Base-by-base conservation (phyloP, 129 eudicot genomes). In the Artemisia annua region DNA sequence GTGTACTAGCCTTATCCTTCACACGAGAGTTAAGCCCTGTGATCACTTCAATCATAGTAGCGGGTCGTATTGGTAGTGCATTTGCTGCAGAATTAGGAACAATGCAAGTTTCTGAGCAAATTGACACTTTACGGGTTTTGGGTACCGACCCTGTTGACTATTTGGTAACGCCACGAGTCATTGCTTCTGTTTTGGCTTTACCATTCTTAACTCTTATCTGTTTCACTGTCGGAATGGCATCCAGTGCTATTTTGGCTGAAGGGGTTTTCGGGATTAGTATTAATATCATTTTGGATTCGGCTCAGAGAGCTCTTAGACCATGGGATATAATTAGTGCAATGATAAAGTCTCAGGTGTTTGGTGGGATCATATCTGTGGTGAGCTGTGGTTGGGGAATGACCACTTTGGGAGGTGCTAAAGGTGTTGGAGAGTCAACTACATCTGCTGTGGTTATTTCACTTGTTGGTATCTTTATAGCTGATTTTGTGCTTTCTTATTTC, bases 101-200 rank as follows among this genome's bases (percentile, higher is more conserved):
- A 20, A 94, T 94, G 98, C 98, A 94, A 71, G 96, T 94, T 2
- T 94, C 97, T 1, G 97, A 94, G 78, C 99, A 94, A 71, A 90
- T 85, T 0, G 99, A 94, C 74, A 90, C 99, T 0, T 76, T 94
- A n/a, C 78, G 97, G 46, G 97, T 94, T 61, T 88, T 94, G 51
- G 96, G 96, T 39, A 53, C 97, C 7, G 77, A 90, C 72, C 97
- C 97, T 17, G 97, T 94, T 24, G 97, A 94, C 78, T 94, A 90
- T 75, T 80, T 94, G 52, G 86, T 90, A 44, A 90, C 93, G 2
- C 99, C 99, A 55, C 78, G 97, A 44, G 99, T 94, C 4, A 79
- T 94, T 63, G 97, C 99, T 65, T 83, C 96, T 3, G 88, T 96
- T 59, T 46, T 91, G 18, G 88, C 96, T 50, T 59, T 91, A 13